These are phyloP conservation scores for Neurospora africana DNA, from an alignment of 495 filamentous ascomycete genomes.

Conservation along the genomic window DNA sequence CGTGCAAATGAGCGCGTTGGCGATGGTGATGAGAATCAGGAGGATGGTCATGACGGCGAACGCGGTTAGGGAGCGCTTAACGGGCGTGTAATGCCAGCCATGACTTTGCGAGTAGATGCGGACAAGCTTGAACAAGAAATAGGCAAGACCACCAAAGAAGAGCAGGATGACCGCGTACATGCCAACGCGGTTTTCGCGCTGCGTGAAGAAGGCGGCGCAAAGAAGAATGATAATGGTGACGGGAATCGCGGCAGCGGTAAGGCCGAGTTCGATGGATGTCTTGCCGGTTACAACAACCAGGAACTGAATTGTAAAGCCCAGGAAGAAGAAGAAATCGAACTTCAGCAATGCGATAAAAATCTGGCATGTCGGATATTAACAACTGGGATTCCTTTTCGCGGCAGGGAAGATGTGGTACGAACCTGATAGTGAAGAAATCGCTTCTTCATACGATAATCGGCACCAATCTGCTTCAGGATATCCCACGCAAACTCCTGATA, in stretches of 20 bases:
- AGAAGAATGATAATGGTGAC: constrained; percentile 81
- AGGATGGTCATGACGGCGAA: constrained; percentile 90
- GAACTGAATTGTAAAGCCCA: constrained; percentile 96
- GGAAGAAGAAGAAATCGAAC: constrained; percentile 99
- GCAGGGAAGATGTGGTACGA: constrained; percentile 12
- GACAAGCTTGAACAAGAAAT: constrained; percentile 96
- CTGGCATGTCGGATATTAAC: constrained; percentile 40
- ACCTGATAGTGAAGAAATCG: constrained; percentile 95
- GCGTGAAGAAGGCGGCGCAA: constrained; percentile 72
- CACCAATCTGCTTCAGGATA: constrained; percentile 98
- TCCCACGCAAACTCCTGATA: constrained; percentile 99
- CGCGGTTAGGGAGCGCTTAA: constrained; percentile 69
- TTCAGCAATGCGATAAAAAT: constrained; percentile 96
- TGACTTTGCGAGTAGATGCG: constrained; percentile 70
- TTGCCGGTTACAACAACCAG: constrained; percentile 74
- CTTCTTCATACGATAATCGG: constrained; percentile 92
- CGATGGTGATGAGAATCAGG: constrained; percentile 79
- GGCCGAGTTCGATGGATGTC: constrained; percentile 61
- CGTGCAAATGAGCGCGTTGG: constrained; percentile 77
- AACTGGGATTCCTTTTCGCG: neutral
- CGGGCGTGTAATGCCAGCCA: constrained; percentile 54
- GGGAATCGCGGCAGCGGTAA: constrained; percentile 83
- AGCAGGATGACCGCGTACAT: constrained; percentile 72
- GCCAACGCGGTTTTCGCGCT: constrained; percentile 67
- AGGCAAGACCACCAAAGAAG: constrained; percentile 82